Percentiles rank a stretch among this genome's conserved stretches.
These are phyloP conservation scores for Aspergillus ibericus DNA, from an alignment of 2,329 filamentous ascomycete species.

Conservation along the genomic window DNA sequence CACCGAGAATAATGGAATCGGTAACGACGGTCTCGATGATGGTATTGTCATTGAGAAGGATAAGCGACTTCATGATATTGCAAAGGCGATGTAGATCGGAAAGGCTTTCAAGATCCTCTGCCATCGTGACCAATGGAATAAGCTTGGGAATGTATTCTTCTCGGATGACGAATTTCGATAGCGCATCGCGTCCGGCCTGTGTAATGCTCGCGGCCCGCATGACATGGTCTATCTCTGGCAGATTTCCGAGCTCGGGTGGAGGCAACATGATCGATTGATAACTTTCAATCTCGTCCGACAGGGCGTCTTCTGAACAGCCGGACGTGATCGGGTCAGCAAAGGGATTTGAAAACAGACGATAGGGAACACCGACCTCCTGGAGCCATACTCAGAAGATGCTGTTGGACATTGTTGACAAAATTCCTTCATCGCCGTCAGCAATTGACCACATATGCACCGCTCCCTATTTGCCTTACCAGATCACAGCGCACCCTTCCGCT, in stretches of 20 bases:
- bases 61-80: conserved; percentile 96
- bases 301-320: conserved; percentile 66
- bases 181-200: conserved; percentile 74
- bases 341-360: conserved; percentile 25
- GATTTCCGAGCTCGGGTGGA: conserved; percentile 74
- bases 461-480: conserved; percentile 66
- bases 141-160: conserved; percentile 87
- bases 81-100: conserved; percentile 85
- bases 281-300: conserved; percentile 84
- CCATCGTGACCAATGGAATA: conserved; percentile 79
- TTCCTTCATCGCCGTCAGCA: conserved; percentile 62
- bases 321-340: conserved; percentile 8
- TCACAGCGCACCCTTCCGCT: conserved; percentile 85
- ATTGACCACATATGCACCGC: conserved; percentile 10
- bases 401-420: conserved; percentile 84
- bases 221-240: conserved; percentile 78
- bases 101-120: conserved; percentile 87
- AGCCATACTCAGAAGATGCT: conserved; percentile 64
- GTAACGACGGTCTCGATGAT: conserved; percentile 94
- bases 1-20: conserved; percentile 83
- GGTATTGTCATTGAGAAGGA: conserved; percentile 87
- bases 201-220: conserved; percentile 78
- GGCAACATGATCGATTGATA: conserved; percentile 73
- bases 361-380: conserved; percentile 56
- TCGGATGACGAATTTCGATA: conserved; percentile 81